Percentiles rank a stretch among this genome's conserved stretches.
Conservation (phyloP, 2,329 filamentous ascomycete genomes). For the Paecilomyces sp. region DNA sequence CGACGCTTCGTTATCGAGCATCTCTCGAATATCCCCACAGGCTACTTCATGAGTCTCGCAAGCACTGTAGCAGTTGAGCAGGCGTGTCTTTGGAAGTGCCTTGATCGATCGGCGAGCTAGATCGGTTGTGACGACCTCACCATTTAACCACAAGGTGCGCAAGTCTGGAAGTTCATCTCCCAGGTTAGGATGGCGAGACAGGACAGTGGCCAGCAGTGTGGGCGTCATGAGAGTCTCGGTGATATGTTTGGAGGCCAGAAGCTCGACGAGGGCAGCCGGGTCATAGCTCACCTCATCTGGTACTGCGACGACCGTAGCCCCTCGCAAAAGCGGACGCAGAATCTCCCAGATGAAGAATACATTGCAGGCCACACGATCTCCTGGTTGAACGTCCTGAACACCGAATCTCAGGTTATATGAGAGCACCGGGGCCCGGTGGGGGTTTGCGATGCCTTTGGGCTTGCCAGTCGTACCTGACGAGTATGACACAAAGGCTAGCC, state of each 20-base stretch:
- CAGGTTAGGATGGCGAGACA: constrained; percentile 62
- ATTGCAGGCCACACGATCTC: constrained; percentile 78
- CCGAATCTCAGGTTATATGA: constrained; percentile 69
- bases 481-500: constrained; percentile 73
- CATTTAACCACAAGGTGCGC: constrained; percentile 70
- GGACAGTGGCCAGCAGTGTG: constrained; percentile 66
- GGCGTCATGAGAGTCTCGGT: constrained; percentile 82
- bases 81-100: constrained; percentile 59
- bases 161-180: constrained; percentile 57
- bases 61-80: constrained; percentile 76
- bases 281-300: constrained; percentile 74
- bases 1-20: constrained; percentile 55
- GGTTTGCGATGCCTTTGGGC: constrained; percentile 77
- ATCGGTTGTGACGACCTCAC: constrained; percentile 74
- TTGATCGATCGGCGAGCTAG: constrained; percentile 61
- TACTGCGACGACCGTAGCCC: constrained; percentile 67
- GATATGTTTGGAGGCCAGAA: constrained; percentile 58
- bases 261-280: constrained; percentile 63
- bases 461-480: constrained; percentile 71
- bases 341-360: constrained; percentile 87
- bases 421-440: constrained; percentile 64
- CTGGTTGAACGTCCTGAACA: constrained; percentile 61
- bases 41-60: constrained; percentile 78
- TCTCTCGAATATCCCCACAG: constrained; percentile 65
- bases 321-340: constrained; percentile 65